Evolutionary conservation across 225 moss, liverwort and hornwort species (phyloP), one percentile per base, ranked within the genome.

Genomic region (Sphagnum tenellum): DNA sequence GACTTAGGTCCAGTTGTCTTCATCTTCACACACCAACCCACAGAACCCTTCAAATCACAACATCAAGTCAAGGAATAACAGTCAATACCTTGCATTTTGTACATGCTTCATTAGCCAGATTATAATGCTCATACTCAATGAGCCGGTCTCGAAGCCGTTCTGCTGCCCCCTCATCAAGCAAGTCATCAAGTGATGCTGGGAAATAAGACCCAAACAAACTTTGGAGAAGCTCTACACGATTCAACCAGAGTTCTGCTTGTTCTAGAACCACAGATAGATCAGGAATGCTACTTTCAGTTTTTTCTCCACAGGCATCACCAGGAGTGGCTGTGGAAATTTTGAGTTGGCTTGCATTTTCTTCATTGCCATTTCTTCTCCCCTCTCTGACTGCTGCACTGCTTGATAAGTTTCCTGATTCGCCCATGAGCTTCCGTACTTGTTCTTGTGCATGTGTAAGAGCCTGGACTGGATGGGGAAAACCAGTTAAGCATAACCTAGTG

Each of bases 201-300:
- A 93, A 87, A 63, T 86, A 83, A 60, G 76, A 76, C 73, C 92
- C 98, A 75, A 98, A 80, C 67, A 98, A 75, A 76, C 78, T 84
- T 77, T 91, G 98, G 56, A 98, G 82, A 75, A 98, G 87, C 74
- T 90, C 98, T 74, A 89, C 79, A 48, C 98, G 87, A 72, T 83
- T 90, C 57, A 90, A 81, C 98, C 93, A 98, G 14, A 81, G 58
- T 70, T 93, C 90, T 71, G 90, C 87, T 68, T 74, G 74, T 55
- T 78, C 76, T 70, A 91, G 80, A 64, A 89, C 76, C 49, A 82
- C 81, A 68, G 73, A 67, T 69, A 98, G 85, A 52, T 84, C 70
- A 55, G 71, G 64, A 55, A 77, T 67, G 55, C 75, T 54, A 1
- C 51, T 61, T 61, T 59, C 63, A 67, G 47, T 61, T 56, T 62